Base-by-base conservation (phyloP, 441 rosid species). In the Macaranga tanarius region DNA sequence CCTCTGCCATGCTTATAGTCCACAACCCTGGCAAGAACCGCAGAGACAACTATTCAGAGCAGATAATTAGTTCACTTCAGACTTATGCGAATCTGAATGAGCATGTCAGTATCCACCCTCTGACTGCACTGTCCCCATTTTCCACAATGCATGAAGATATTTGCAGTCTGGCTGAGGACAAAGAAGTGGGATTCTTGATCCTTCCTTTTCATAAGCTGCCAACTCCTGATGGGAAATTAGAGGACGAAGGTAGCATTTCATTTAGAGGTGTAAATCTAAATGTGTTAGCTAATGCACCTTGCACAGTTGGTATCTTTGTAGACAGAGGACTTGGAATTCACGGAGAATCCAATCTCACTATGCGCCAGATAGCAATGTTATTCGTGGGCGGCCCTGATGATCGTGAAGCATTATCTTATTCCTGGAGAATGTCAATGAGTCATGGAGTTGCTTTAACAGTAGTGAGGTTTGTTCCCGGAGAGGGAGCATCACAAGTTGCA, bases 311-410 rank as follows among this genome's bases (percentile, higher is more conserved):
- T 3, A 70, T 84, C 8, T 72, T 85, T 26, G 66, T 87, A 3
- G 76, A 82, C 75, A 77, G 79, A 23, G 87, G 85, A 10, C 60
- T 75, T 7, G 69, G 77, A 2, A 10, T 40, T 19, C 22, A 59
- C 9, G 62, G 67, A 3, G 72, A 75, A n/a, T 56, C 79, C 0
- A 60, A 59, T 13, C 62, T 20, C 56, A 45, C 66, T 0, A 28
- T 64, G 44, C 73, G 77, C 12, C 74, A 58, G 44, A 20, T 84
- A 0, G 71, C 68, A 15, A 58, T 79, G 76, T 5, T 83, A 22
- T 86, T 86, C 67, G 19, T 86, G 4, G 86, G 88, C 0, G 90
- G 88, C 19, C 86, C 78, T 1, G 90, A 86, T 40, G 88, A 86
- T 68, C 81, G 89, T 0, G 88, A 84, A 57, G 88, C 90, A 1